A percentile compares a stretch with the other conserved stretches of the same genome.
Evolutionary conservation across 225 moss, liverwort and hornwort genomes (phyloP).

Genomic region (Climacium dendroides): DNA sequence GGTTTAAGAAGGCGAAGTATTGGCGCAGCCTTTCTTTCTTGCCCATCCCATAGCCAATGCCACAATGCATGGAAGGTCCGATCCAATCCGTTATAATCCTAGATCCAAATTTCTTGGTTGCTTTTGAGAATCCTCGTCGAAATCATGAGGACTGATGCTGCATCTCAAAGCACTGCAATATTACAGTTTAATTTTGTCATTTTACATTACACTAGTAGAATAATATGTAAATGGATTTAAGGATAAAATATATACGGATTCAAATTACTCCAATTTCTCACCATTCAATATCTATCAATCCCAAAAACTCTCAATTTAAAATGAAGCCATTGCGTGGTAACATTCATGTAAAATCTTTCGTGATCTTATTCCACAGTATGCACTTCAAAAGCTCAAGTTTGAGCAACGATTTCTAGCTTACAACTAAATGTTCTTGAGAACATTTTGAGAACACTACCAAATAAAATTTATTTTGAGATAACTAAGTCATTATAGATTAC

Average conservation of each 20-base stretch:
- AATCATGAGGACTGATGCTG: background rate
- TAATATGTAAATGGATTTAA: too few relatives aligned
- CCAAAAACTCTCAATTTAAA: too few relatives aligned
- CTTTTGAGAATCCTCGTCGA: background rate
- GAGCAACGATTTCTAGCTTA: background rate
- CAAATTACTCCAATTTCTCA: background rate
- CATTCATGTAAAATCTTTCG: background rate
- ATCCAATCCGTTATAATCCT: background rate
- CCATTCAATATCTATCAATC: too few relatives aligned
- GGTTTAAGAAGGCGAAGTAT: conserved; percentile 12
- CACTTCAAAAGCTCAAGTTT: rapidly evolving
- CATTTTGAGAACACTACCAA: rapidly evolving
- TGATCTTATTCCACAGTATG: too few relatives aligned
- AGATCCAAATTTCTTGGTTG: background rate
- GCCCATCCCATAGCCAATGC: background rate
- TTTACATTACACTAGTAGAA: too few relatives aligned
- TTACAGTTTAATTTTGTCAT: too few relatives aligned
- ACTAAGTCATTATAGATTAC: too few relatives aligned
- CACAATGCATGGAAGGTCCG: background rate
- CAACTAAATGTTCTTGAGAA: background rate
- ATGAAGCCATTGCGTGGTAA: too few relatives aligned
- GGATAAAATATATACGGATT: rapidly evolving
- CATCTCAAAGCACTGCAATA: background rate
- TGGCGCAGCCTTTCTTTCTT: background rate
- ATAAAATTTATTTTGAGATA: background rate